phyloP scores from a whole-genome alignment of 1,139 yeast species.

The Suhomyces atakaporum region DNA sequence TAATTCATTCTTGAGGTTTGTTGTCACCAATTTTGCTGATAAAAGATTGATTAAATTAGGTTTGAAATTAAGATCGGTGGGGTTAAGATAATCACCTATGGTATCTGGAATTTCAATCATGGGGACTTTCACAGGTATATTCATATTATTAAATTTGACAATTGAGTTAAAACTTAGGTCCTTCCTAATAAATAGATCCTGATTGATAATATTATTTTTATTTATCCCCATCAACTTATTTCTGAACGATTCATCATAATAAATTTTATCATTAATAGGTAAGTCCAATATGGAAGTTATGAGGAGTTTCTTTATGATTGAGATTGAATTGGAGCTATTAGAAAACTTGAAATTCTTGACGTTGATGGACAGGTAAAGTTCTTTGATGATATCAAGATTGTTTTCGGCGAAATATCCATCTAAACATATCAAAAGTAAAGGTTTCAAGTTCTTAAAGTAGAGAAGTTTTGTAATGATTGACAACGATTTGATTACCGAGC shows the following conservation, averaged over 20 bases:
- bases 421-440: constrained; percentile 55
- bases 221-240: constrained; percentile 41
- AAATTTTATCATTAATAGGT: constrained; percentile 48
- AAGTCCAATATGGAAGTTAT: constrained; percentile 49
- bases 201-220: constrained; percentile 29
- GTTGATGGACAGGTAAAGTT: constrained; percentile 40
- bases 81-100: constrained; percentile 49
- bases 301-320: constrained; percentile 39
- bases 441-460: constrained; percentile 60
- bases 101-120: constrained; percentile 44
- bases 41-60: constrained; percentile 43
- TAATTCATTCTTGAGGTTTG: constrained; percentile 35
- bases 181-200: constrained; percentile 43
- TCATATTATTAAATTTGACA: constrained; percentile 40
- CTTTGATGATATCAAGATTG: constrained; percentile 22
- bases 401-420: constrained; percentile 44
- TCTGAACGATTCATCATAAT: constrained; percentile 42
- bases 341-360: constrained; percentile 33
- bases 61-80: constrained; percentile 48
- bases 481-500: constrained; percentile 57
- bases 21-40: constrained; percentile 34
- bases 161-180: constrained; percentile 48
- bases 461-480: constrained; percentile 53
- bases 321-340: constrained; percentile 30
- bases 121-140: constrained; percentile 47